phyloP scores from a whole-genome alignment of 495 filamentous ascomycete species.

The Aspergillus steynii region DNA sequence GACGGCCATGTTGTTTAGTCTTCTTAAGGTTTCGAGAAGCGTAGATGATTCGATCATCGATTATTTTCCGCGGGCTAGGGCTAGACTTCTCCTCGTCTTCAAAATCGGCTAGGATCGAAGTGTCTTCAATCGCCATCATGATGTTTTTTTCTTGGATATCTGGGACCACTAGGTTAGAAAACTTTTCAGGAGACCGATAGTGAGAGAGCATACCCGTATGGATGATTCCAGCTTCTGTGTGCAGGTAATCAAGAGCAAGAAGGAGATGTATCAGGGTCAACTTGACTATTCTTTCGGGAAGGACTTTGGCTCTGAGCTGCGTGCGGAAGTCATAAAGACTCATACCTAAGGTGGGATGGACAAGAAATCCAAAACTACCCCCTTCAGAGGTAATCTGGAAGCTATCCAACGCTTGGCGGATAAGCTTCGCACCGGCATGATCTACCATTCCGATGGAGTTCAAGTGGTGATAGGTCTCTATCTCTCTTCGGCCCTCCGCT shows the following conservation, averaged over 20 bases:
- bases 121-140: conserved; percentile 3
- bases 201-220: too few species aligned
- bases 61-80: conserved; percentile 20
- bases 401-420: conserved; percentile 18
- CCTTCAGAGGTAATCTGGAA: conserved; percentile 22
- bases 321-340: conserved; percentile 20
- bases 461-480: conserved; percentile 1
- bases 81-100: conserved; percentile 5
- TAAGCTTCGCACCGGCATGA: conserved; percentile 19
- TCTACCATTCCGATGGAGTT: conserved; percentile 3
- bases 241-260: too few species aligned
- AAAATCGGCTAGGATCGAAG: conserved; percentile 7
- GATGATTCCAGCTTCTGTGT: too few species aligned
- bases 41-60: conserved; percentile 5
- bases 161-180: not conserved
- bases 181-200: too few species aligned
- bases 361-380: conserved; percentile 25
- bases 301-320: conserved; percentile 3
- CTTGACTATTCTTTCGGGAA: not conserved
- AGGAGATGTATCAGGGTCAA: too few species aligned
- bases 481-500: conserved; percentile 1
- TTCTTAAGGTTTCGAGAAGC: not conserved
- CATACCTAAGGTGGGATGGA: conserved; percentile 26
- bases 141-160: conserved; percentile 18
- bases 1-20: conserved; percentile 22